These are phyloP conservation scores for Chlorella sp. DNA, from an alignment of 139 green algal genomes.

Conservation along the genomic window DNA sequence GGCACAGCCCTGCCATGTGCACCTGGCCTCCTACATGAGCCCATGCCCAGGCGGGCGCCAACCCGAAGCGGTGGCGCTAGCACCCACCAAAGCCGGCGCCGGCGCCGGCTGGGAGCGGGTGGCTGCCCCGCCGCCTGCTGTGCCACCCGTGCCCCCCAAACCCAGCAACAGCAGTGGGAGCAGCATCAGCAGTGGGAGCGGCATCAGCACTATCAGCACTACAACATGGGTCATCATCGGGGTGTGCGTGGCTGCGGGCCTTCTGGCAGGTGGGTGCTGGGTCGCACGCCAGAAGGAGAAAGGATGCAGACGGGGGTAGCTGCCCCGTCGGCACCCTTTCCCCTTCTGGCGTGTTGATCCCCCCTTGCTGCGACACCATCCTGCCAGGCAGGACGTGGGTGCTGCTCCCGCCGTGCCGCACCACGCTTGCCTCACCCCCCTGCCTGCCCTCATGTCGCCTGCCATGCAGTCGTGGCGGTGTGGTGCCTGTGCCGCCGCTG, in stretches of 20 bases:
- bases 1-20: not conserved
- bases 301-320: not conserved
- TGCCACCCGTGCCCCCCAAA: not conserved
- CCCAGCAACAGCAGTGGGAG: not conserved
- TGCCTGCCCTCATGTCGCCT: not conserved
- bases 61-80: not conserved
- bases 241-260: not conserved
- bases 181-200: not conserved
- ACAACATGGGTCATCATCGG: not conserved
- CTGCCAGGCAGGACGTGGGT: not conserved
- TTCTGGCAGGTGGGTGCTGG: not conserved
- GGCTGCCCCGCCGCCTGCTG: not conserved
- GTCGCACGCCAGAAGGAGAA: not conserved
- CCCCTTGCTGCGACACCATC: too few relatives aligned
- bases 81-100: not conserved
- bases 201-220: not conserved
- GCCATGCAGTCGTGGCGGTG: not conserved
- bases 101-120: not conserved
- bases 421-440: not conserved
- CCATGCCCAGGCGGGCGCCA: not conserved
- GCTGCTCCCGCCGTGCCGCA: not conserved
- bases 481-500: constrained; percentile 16
- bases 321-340: not conserved
- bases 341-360: too few relatives aligned
- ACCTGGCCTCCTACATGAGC: constrained; percentile 1